phyloP scores from a whole-genome alignment of 129 eudicot genomes.

The Centella asiatica region DNA sequence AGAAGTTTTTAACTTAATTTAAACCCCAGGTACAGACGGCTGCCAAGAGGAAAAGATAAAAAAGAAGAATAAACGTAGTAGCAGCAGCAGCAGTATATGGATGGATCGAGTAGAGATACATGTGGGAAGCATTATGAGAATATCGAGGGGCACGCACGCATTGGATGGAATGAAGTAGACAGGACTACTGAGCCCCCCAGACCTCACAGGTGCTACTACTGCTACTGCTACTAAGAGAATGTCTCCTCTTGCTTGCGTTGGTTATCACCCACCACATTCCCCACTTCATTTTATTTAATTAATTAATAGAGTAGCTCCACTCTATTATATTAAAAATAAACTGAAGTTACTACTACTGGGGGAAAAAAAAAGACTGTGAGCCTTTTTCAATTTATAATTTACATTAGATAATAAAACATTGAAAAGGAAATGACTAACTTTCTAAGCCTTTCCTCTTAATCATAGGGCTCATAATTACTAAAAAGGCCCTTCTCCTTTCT shows the following conservation, averaged over 20 bases:
- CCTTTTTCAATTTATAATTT: constrained; percentile 11
- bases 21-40: background rate
- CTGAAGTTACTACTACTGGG: no score
- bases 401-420: constrained; percentile 6
- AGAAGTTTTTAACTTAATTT: background rate
- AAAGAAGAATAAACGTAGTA: constrained; percentile 16
- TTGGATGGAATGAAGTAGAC: constrained; percentile 79
- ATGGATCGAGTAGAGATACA: constrained; percentile 16
- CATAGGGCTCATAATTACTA: constrained; percentile 35
- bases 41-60: background rate
- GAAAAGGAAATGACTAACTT: constrained; percentile 4
- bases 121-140: constrained; percentile 53
- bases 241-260: constrained; percentile 13
- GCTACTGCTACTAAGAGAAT: constrained; percentile 29
- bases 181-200: constrained; percentile 46
- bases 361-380: background rate
- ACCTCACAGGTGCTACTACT: constrained; percentile 24
- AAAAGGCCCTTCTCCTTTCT: background rate
- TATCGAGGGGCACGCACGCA: constrained; percentile 66
- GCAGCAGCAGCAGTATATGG: no score
- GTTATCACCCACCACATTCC: constrained; percentile 9
- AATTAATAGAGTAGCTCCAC: no score
- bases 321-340: no score
- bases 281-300: background rate
- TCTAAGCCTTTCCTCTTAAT: constrained; percentile 21